Evolutionary conservation across 1,284 basidiomycete species (phyloP), one percentile per base, ranked within the genome.

Genomic region (Volvariella surrecta): DNA sequence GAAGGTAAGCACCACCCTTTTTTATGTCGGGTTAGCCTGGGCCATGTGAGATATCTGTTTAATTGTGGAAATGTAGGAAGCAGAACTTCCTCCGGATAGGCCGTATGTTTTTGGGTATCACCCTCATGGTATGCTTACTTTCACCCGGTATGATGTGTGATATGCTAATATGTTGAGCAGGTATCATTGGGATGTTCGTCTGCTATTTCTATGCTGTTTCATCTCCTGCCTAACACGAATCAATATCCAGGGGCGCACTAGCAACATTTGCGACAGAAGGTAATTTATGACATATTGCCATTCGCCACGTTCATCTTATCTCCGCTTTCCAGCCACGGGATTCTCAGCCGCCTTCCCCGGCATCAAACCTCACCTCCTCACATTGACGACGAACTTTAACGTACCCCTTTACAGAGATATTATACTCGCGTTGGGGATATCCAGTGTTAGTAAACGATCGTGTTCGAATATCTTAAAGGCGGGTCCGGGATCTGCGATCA

Each of bases 81-180:
- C 79, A 48, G 90, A 97, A 51, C 74, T 99, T 30, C 91, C 94
- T 1, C 68, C 92, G 10, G 89, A 96, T 60, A 70, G 91, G 48
- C 84, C 89, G 20, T 99, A 99, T 66, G 75, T 99, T 17, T 99
- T 99, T 66, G 96, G 92, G 13, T 96, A 96, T 63, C 93, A 97
- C 64, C 93, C 93, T 13, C 93, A 97, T 62, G 93, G 91, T 87
- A 51, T 45, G 77, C 60, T 39, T 35, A 3, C 10, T 30, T 10
- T 18, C 9, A 17, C 17, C 11, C 39, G 41, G 42, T 41, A 20
- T 32, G 16, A 17, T 22, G 22, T 21, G 18, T 32, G 42, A 22
- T 40, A 20, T 37, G n/a, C n/a, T 47, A 39, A 43, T 16, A 13
- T 28, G 28, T 16, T 43, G 28, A 10, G 1, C 43, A 86, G 85